A percentile compares a stretch with the other conserved stretches of the same genome.
Conservation (phyloP, 352 stramenopile genomes). For the Phytophthora sp. region DNA sequence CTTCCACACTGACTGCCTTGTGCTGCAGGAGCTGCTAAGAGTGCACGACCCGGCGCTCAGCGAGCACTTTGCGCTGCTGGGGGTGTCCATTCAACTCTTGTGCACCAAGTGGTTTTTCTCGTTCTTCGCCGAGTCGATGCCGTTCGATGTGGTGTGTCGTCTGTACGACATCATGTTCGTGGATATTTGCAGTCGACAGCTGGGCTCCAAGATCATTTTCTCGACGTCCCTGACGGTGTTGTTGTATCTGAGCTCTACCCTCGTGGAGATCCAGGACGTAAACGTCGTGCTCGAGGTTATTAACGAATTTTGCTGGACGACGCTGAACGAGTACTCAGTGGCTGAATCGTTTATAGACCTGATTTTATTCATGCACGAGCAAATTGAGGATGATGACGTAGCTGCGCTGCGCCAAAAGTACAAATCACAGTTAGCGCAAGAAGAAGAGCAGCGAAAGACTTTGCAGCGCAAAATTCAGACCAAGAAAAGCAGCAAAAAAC, state of each 20-base stretch:
- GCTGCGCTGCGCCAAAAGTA: constrained; percentile 56
- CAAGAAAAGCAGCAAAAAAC: constrained; percentile 43
- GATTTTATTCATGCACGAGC: constrained; percentile 72
- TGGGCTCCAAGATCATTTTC: constrained; percentile 74
- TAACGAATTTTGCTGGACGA: constrained; percentile 80
- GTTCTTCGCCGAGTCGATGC: constrained; percentile 85
- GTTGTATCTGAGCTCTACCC: constrained; percentile 71
- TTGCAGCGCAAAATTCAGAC: constrained; percentile 53
- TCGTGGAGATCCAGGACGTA: constrained; percentile 76
- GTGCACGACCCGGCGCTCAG: constrained; percentile 53
- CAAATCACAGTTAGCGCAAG: constrained; percentile 60
- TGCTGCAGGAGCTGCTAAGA: constrained; percentile 76
- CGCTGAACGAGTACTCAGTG: constrained; percentile 72
- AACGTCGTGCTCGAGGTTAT: constrained; percentile 82
- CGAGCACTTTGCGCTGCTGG: constrained; percentile 61
- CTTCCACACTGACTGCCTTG: constrained; percentile 84
- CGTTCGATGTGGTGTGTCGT: constrained; percentile 77
- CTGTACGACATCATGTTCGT: constrained; percentile 81
- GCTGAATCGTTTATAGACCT: constrained; percentile 78
- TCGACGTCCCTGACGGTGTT: constrained; percentile 77
- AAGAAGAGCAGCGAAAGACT: constrained; percentile 63
- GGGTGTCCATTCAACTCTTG: constrained; percentile 77
- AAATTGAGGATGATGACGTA: constrained; percentile 67
- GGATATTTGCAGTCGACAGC: constrained; percentile 61
- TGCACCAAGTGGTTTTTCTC: constrained; percentile 90